A percentile compares a stretch with the other conserved stretches of the same genome.
phyloP scores from a whole-genome alignment of 306 rosid genomes.

The Begonia loranthoides region DNA sequence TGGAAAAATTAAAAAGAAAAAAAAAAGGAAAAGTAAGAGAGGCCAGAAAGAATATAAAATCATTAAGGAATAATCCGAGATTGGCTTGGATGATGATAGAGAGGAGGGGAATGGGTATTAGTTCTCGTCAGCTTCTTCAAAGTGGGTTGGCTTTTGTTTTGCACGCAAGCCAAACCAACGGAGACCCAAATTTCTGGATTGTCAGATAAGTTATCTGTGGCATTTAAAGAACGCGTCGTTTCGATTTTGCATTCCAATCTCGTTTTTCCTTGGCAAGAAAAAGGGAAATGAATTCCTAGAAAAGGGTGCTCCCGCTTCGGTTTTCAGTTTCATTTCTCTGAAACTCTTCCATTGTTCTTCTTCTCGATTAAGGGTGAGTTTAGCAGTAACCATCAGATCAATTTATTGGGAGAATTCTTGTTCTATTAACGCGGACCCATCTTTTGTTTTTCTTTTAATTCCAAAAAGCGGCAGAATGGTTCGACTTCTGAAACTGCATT shows the following conservation, averaged over 20 bases:
- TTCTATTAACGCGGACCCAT: background rate
- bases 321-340: background rate
- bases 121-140: too few species aligned
- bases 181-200: too few species aligned
- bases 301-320: background rate
- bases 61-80: too few species aligned
- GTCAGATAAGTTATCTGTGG: slow-evolving; percentile 1
- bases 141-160: too few species aligned
- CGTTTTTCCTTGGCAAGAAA: background rate
- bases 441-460: background rate
- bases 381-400: background rate
- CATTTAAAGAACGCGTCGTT: background rate
- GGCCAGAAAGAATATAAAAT: too few species aligned
- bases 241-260: background rate
- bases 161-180: too few species aligned
- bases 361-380: background rate
- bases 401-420: background rate
- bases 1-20: too few species aligned
- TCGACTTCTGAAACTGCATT: slow-evolving; percentile 11
- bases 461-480: background rate
- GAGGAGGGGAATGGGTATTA: too few species aligned
- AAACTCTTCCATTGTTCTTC: background rate
- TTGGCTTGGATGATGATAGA: too few species aligned
- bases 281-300: background rate
- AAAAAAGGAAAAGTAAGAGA: too few species aligned